Evolutionary conservation across 176 grass and related monocot species (phyloP), one percentile per base, ranked within the genome.

Genomic region (Lolium perenne): DNA sequence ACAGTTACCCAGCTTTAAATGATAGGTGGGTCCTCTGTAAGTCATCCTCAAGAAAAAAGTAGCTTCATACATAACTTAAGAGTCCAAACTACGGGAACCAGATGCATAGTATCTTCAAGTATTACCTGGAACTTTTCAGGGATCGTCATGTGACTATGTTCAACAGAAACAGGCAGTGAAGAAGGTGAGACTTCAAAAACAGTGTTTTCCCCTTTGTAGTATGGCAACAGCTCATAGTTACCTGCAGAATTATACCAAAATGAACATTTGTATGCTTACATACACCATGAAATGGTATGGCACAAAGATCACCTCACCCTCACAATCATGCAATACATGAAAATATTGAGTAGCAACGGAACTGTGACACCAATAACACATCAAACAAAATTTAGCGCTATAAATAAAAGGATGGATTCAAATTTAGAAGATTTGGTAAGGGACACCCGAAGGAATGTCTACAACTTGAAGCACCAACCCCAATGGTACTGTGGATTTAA

Each of bases 151-250:
- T 99, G 94, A 92, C 84, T 78, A 78, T 99, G 94, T 57, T 83
- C 88, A 54, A 99, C 79, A 76, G 88, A 94, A 83, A 99, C 47
- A 76, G 66, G 48, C 45, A 92, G 40, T 88, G 90, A 95, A 90
- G 94, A 70, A 35, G 97, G 97, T 58, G 94, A 99, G 71, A 99
- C 87, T 86, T 93, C 97, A 89, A 99, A 98, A 79, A 96, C 82
- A 61, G 92, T 95, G 76, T 99, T 96, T 73, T 99, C 97, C 51
- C 97, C 97, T 82, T 95, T 99, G 82, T 99, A 99, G 84, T 95
- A 99, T 78, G 97, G 94, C 45, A 96, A 55, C 82, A 99, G 80
- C 85, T 99, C 90, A 80, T 94, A 99, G 68, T 53, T 83, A 73
- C 97, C 97, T 99, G 83, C n/a, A 85, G 78, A 74, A 80, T 77